Percentiles rank a stretch among this genome's conserved stretches.
These are phyloP conservation scores for Triticum timopheevii DNA, from an alignment of 176 grass and related monocot species.

Conservation along the genomic window DNA sequence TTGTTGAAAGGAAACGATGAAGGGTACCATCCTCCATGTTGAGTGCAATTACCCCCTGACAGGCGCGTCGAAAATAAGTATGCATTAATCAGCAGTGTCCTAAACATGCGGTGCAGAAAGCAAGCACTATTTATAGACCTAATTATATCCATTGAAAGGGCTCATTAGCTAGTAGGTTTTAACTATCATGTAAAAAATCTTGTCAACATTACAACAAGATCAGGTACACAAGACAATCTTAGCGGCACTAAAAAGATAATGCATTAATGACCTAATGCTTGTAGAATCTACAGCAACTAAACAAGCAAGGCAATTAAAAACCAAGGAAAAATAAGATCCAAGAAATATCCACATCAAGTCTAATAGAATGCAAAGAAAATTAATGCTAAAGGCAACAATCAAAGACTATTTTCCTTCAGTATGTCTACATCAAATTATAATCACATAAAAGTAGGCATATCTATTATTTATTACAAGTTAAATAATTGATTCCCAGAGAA, in stretches of 20 bases:
- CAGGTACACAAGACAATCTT: background rate
- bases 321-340: background rate
- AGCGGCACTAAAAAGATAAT: background rate
- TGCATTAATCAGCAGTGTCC: conserved; percentile 18
- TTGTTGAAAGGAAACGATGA: conserved; percentile 66
- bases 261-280: background rate
- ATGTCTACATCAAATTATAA: background rate
- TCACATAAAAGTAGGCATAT: conserved; percentile 12
- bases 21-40: conserved; percentile 85
- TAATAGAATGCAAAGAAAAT: conserved; percentile 7
- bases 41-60: conserved; percentile 72
- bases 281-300: background rate
- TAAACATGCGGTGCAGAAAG: conserved; percentile 1
- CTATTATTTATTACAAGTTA: background rate
- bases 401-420: background rate
- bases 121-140: background rate
- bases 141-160: conserved; percentile 1
- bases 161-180: background rate
- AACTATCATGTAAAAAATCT: background rate
- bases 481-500: too few species aligned
- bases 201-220: background rate
- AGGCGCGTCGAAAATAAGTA: conserved; percentile 43
- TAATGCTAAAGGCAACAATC: background rate
- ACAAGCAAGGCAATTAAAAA: background rate
- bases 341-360: background rate